Evolutionary conservation across 179 eudicot species (phyloP).

Genomic region (Amaranthus tricolor): DNA sequence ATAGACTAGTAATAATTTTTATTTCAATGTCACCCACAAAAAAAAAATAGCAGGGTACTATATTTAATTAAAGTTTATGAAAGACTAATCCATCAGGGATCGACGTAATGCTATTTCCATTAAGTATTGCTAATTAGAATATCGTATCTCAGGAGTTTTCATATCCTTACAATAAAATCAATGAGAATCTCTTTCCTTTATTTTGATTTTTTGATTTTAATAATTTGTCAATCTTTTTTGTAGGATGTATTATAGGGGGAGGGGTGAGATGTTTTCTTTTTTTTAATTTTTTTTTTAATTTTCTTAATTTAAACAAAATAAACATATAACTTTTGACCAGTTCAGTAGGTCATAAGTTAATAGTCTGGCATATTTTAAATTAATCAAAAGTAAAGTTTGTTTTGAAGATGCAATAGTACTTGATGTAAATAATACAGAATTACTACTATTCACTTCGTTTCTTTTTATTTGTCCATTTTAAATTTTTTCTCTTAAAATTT

Average conservation of each 20-base stretch:
- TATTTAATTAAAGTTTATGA: constrained; percentile 7
- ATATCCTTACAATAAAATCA: not conserved
- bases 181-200: not conserved
- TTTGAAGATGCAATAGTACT: too few species aligned
- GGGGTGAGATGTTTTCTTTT: too few species aligned
- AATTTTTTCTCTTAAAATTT: too few species aligned
- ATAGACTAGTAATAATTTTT: constrained; percentile 21
- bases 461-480: too few species aligned
- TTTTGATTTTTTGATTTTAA: not conserved
- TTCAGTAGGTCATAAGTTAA: too few species aligned
- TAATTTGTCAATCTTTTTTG: not conserved
- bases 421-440: too few species aligned
- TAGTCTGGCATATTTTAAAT: too few species aligned
- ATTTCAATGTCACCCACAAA: constrained; percentile 17
- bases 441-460: too few species aligned
- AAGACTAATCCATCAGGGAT: constrained; percentile 7
- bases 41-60: not conserved
- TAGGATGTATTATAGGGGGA: not conserved
- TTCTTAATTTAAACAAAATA: too few species aligned
- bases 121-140: constrained; percentile 6
- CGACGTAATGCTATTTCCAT: constrained; percentile 17
- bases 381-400: too few species aligned
- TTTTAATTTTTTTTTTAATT: too few species aligned
- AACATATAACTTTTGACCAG: too few species aligned
- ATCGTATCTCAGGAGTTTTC: constrained; percentile 7